These are phyloP conservation scores for Calonectria honghensis DNA, from an alignment of 2,329 filamentous ascomycete genomes.

Conservation along the genomic window DNA sequence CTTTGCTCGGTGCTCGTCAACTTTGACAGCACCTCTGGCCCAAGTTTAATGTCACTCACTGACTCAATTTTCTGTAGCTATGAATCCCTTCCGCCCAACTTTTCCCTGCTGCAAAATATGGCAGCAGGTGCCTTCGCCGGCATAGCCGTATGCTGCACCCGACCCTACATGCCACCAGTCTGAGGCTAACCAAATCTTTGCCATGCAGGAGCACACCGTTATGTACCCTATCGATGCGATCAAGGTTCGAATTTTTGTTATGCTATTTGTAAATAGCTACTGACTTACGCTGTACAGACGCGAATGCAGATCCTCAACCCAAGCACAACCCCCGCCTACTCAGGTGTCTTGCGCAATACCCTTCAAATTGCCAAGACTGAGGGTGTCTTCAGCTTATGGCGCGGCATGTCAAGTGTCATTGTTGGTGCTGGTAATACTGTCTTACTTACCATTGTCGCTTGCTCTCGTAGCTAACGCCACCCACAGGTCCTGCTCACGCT, in stretches of 20 bases:
- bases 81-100: slow-evolving; percentile 95
- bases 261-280: slow-evolving; percentile 29
- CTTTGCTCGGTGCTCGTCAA: slow-evolving; percentile 1
- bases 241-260: slow-evolving; percentile 78
- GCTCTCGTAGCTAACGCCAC: slow-evolving; percentile 47
- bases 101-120: slow-evolving; percentile 96
- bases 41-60: background rate
- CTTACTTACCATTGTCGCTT: background rate
- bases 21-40: background rate
- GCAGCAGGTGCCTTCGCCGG: slow-evolving; percentile 96
- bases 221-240: slow-evolving; percentile 99
- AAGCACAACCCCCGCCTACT: slow-evolving; percentile 86
- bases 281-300: slow-evolving; percentile 76
- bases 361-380: slow-evolving; percentile 94
- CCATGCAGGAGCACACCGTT: slow-evolving; percentile 90
- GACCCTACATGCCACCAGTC: background rate
- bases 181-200: slow-evolving; percentile 44
- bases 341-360: slow-evolving; percentile 92
- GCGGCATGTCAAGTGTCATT: slow-evolving; percentile 96
- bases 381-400: slow-evolving; percentile 93
- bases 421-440: slow-evolving; percentile 87
- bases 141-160: slow-evolving; percentile 81
- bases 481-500: slow-evolving; percentile 92
- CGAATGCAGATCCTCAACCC: slow-evolving; percentile 98
- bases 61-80: slow-evolving; percentile 74